Conservation (phyloP, 768 basidiomycete genomes). For the Tulasnella sp. region DNA sequence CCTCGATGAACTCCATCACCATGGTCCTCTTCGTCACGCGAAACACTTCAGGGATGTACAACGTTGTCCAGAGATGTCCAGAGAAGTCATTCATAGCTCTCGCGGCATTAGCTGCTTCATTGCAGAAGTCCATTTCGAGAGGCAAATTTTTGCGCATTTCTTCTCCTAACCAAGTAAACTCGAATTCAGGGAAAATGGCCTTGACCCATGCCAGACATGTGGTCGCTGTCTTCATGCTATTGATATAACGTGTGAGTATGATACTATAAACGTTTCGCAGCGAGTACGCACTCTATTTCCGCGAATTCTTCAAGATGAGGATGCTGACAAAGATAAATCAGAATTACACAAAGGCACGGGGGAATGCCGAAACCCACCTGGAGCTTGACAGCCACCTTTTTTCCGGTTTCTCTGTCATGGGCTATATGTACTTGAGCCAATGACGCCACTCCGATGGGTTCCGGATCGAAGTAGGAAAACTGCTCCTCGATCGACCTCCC, state of each 20-base stretch:
- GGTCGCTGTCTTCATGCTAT: constrained; percentile 28
- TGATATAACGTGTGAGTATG: constrained; percentile 8
- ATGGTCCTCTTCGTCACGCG: constrained; percentile 72
- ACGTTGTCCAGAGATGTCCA: constrained; percentile 47
- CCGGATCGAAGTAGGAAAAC: constrained; percentile 74
- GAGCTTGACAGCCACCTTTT: constrained; percentile 68
- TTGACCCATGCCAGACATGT: constrained; percentile 67
- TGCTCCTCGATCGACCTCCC: constrained; percentile 55
- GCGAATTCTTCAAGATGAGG: constrained; percentile 88
- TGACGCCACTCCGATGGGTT: constrained; percentile 90
- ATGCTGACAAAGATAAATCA: constrained; percentile 42
- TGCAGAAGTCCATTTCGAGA: constrained; percentile 87
- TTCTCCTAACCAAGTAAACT: constrained; percentile 83
- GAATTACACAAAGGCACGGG: constrained; percentile 27
- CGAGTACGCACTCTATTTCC: constrained; percentile 80
- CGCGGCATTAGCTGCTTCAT: constrained; percentile 80
- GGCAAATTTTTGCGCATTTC: constrained; percentile 87
- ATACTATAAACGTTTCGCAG: constrained; percentile 40
- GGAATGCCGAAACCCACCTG: constrained; percentile 7
- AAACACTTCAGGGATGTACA: constrained; percentile 75
- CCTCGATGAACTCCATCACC: constrained; percentile 79
- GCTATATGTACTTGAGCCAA: constrained; percentile 92
- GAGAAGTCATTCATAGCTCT: constrained; percentile 58
- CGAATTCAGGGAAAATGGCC: constrained; percentile 88
- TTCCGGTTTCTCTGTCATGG: constrained; percentile 52